phyloP scores from a whole-genome alignment of 768 basidiomycete species.

The Suillus discolor region DNA sequence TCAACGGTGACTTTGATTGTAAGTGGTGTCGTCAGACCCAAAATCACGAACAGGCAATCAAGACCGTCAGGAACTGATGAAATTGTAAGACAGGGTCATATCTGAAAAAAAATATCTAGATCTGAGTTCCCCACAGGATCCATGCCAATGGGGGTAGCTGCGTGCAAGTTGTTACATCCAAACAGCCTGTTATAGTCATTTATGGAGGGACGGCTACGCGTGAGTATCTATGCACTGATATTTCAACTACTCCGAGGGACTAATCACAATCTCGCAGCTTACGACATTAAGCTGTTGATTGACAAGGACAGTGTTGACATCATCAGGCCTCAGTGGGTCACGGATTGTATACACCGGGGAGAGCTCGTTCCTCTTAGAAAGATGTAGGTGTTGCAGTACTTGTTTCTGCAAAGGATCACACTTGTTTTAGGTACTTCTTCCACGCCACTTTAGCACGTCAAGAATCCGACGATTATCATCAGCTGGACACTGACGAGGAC shows the following conservation, averaged over 20 bases:
- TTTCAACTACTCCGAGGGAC: not conserved
- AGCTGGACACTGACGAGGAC: constrained; percentile 40
- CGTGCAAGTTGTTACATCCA: constrained; percentile 59
- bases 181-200: constrained; percentile 56
- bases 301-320: constrained; percentile 73
- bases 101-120: not conserved
- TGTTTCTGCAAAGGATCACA: not conserved
- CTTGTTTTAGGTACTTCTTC: constrained; percentile 68
- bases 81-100: constrained; percentile 47
- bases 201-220: constrained; percentile 73
- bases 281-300: constrained; percentile 70
- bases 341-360: constrained; percentile 68
- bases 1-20: constrained; percentile 8
- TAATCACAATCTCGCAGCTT: constrained; percentile 44
- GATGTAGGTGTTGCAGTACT: constrained; percentile 47
- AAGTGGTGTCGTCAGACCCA: constrained; percentile 78
- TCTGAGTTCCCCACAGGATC: constrained; percentile 49
- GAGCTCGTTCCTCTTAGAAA: constrained; percentile 62
- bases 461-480: constrained; percentile 52
- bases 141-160: constrained; percentile 68
- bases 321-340: constrained; percentile 80
- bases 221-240: constrained; percentile 37
- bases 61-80: constrained; percentile 71
- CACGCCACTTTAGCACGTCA: constrained; percentile 60
- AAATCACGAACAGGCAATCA: constrained; percentile 66